Evolutionary conservation across 352 stramenopile genomes (phyloP).

Genomic region (Peronospora tabacina): DNA sequence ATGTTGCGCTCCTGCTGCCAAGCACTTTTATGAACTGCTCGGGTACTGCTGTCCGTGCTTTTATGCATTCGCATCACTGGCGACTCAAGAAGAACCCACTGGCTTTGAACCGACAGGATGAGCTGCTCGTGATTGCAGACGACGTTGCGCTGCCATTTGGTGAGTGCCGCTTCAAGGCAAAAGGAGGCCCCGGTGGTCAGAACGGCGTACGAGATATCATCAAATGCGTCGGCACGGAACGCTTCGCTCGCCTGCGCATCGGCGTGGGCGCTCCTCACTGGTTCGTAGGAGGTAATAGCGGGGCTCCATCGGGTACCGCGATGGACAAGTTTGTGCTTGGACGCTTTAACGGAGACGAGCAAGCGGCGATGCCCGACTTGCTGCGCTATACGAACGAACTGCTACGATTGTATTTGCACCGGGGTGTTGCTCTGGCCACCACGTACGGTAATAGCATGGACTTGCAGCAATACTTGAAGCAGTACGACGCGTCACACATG

Average conservation of each 20-base stretch:
- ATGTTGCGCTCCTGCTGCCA: conserved; percentile 66
- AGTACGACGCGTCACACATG: conserved; percentile 16
- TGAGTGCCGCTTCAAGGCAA: conserved; percentile 73
- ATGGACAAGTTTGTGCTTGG: conserved; percentile 81
- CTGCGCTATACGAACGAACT: conserved; percentile 66
- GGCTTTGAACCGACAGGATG: conserved; percentile 70
- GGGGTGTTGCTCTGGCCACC: conserved; percentile 58
- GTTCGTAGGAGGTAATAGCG: conserved; percentile 60
- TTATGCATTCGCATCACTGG: conserved; percentile 76
- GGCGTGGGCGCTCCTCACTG: conserved; percentile 70
- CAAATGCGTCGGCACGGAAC: conserved; percentile 71
- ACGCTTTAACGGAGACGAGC: conserved; percentile 70
- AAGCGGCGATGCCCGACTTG: conserved; percentile 58
- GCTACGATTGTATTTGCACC: conserved; percentile 75
- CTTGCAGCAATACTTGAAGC: conserved; percentile 41
- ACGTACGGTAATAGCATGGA: conserved; percentile 78
- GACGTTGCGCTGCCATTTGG: conserved; percentile 79
- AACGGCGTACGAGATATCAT: conserved; percentile 83
- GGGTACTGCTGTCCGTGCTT: conserved; percentile 60
- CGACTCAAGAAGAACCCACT: conserved; percentile 81
- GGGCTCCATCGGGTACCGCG: conserved; percentile 61
- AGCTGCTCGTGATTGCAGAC: conserved; percentile 76
- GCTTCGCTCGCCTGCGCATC: conserved; percentile 78
- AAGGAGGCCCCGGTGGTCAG: conserved; percentile 67
- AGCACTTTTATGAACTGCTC: conserved; percentile 86